Evolutionary conservation across 2,329 filamentous ascomycete genomes (phyloP).

Genomic region (Xylariomycetidae sp.): DNA sequence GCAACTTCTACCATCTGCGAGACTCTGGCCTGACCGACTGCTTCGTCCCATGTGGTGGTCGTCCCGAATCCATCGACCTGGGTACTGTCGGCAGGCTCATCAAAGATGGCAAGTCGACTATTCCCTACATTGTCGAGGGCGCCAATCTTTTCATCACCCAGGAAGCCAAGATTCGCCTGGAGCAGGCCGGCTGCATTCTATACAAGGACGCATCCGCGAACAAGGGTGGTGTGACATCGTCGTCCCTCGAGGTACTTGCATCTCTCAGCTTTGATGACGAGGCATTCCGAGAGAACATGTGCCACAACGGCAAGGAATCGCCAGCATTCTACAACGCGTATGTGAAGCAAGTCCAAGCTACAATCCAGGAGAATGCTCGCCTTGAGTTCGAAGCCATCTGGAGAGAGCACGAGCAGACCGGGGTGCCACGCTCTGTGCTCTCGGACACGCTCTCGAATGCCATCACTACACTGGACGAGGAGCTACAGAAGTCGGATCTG

Average conservation of each 20-base stretch:
- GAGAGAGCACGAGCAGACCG: slow-evolving; percentile 83
- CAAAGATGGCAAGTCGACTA: slow-evolving; percentile 75
- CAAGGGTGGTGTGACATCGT: slow-evolving; percentile 97
- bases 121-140: slow-evolving; percentile 95
- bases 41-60: slow-evolving; percentile 94
- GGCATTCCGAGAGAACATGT: slow-evolving; percentile 91
- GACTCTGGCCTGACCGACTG: slow-evolving; percentile 70
- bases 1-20: slow-evolving; percentile 93
- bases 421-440: slow-evolving; percentile 73
- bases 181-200: slow-evolving; percentile 88
- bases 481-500: slow-evolving; percentile 86
- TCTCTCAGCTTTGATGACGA: slow-evolving; percentile 90
- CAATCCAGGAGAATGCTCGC: slow-evolving; percentile 83
- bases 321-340: slow-evolving; percentile 92
- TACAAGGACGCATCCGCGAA: slow-evolving; percentile 99
- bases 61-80: slow-evolving; percentile 93
- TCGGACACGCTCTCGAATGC: slow-evolving; percentile 86
- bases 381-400: slow-evolving; percentile 98
- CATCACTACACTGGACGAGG: slow-evolving; percentile 95
- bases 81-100: slow-evolving; percentile 79
- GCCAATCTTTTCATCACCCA: slow-evolving; percentile 99
- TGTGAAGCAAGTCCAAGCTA: slow-evolving; percentile 83
- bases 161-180: slow-evolving; percentile 90
- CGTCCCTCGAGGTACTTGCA: slow-evolving; percentile 90
- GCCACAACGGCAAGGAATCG: slow-evolving; percentile 61